Conservation (phyloP, 2,329 filamentous ascomycete species). For the Aureobasidium subglaciale region DNA sequence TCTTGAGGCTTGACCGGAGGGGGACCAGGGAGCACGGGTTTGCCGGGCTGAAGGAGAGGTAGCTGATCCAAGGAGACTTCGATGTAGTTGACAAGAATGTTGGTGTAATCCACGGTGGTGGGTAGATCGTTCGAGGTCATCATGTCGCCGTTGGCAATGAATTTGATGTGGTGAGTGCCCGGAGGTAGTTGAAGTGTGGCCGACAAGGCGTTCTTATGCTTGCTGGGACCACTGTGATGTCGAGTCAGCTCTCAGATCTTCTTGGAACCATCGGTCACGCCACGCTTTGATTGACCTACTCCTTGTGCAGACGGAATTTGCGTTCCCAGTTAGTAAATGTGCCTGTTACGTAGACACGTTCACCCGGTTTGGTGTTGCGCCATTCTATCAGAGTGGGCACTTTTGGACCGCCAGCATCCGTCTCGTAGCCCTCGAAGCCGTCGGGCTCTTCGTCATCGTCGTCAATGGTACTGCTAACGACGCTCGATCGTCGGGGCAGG, state of each 20-base stretch:
- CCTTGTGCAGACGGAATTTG: slow-evolving; percentile 78
- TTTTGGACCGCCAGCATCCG: slow-evolving; percentile 51
- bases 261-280: not conserved
- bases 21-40: slow-evolving; percentile 15
- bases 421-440: slow-evolving; percentile 64
- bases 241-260: slow-evolving; percentile 5
- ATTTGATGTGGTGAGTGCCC: slow-evolving; percentile 93
- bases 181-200: slow-evolving; percentile 77
- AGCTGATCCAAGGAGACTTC: slow-evolving; percentile 78
- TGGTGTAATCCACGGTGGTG: slow-evolving; percentile 94
- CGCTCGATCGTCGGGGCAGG: slow-evolving; percentile 46
- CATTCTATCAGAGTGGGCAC: slow-evolving; percentile 84
- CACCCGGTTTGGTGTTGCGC: slow-evolving; percentile 58
- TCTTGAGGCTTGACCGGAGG: slow-evolving; percentile 6
- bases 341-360: slow-evolving; percentile 92
- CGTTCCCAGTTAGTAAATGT: slow-evolving; percentile 97
- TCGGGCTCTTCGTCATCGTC: slow-evolving; percentile 63
- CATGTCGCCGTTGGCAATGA: slow-evolving; percentile 86
- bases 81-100: slow-evolving; percentile 97
- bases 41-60: slow-evolving; percentile 26
- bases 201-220: slow-evolving; percentile 55
- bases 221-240: slow-evolving; percentile 23
- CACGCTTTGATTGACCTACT: slow-evolving; percentile 54
- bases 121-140: slow-evolving; percentile 50
- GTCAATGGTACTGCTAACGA: slow-evolving; percentile 57